A percentile compares a stretch with the other conserved stretches of the same genome.
These are phyloP conservation scores for Kwoniella newhampshirensis DNA, from an alignment of 768 basidiomycete genomes.

Conservation along the genomic window DNA sequence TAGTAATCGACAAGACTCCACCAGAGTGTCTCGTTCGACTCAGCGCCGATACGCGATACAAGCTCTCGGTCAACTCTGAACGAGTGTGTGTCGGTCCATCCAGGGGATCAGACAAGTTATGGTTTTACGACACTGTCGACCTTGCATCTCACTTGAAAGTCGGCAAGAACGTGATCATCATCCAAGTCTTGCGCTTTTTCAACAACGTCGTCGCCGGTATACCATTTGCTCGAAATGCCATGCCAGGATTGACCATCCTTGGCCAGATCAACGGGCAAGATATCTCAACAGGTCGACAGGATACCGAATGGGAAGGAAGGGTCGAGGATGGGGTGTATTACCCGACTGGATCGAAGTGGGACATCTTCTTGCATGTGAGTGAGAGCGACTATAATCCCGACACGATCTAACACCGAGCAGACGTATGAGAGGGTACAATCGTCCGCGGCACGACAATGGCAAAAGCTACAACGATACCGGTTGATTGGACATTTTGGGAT, in stretches of 20 bases:
- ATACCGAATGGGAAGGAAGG: background rate
- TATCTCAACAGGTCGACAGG: background rate
- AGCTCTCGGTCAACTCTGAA: background rate
- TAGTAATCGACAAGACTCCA: background rate
- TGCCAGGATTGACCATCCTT: background rate
- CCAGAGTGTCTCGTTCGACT: background rate
- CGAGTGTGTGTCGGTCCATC: background rate
- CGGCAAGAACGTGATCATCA: background rate
- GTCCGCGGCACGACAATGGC: too few species aligned
- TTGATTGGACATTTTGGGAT: too few species aligned
- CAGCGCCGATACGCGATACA: background rate
- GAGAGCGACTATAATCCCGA: too few species aligned
- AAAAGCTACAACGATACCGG: too few species aligned
- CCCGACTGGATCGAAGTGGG: background rate
- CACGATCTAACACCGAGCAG: too few species aligned
- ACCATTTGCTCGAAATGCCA: background rate
- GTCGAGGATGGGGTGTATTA: background rate
- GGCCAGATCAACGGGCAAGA: background rate
- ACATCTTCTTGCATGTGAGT: too few species aligned
- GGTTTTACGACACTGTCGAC: background rate
- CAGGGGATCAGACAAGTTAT: background rate
- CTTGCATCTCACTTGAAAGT: background rate
- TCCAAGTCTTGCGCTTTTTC: background rate
- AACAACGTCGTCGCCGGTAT: background rate
- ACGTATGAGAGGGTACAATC: too few species aligned